Percentiles rank a stretch among this genome's conserved stretches.
Conservation (phyloP, 2,329 filamentous ascomycete species). For the Sporothrix schenckii region DNA sequence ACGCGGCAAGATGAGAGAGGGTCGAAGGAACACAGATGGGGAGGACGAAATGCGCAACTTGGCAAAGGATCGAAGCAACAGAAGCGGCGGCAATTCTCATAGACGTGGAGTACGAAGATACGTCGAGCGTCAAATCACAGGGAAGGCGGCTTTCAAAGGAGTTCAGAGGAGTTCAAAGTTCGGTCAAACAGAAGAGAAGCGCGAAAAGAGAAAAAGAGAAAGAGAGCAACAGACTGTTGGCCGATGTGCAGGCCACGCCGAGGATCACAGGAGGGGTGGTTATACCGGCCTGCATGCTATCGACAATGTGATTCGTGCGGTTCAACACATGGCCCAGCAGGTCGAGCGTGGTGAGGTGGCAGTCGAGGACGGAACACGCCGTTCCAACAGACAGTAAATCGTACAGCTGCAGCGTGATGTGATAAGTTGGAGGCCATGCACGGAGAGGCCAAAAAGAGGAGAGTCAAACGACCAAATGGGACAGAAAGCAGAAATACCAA, state of each 20-base stretch:
- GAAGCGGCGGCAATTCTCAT: no score
- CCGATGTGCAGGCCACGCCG: not conserved
- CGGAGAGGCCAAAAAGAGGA: not conserved
- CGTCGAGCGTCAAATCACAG: no score
- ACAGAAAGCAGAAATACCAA: not conserved
- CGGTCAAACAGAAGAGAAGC: not conserved
- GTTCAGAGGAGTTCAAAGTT: no score
- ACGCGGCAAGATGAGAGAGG: not conserved
- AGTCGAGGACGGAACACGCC: not conserved
- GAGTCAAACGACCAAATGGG: no score
- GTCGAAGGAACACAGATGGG: not conserved
- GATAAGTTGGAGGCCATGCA: not conserved
- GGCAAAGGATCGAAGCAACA: not conserved
- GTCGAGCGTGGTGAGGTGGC: not conserved
- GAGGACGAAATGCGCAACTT: not conserved
- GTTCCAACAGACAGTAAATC: not conserved
- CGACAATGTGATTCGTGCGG: not conserved
- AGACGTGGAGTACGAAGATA: no score
- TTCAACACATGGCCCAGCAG: no score
- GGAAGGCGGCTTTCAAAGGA: no score
- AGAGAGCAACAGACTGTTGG: not conserved
- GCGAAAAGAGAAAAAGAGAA: no score
- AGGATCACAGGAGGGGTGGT: not conserved
- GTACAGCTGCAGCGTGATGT: not conserved
- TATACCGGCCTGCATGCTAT: not conserved